Conservation (phyloP, 768 basidiomycete species). For the Tricholoma terreum region DNA sequence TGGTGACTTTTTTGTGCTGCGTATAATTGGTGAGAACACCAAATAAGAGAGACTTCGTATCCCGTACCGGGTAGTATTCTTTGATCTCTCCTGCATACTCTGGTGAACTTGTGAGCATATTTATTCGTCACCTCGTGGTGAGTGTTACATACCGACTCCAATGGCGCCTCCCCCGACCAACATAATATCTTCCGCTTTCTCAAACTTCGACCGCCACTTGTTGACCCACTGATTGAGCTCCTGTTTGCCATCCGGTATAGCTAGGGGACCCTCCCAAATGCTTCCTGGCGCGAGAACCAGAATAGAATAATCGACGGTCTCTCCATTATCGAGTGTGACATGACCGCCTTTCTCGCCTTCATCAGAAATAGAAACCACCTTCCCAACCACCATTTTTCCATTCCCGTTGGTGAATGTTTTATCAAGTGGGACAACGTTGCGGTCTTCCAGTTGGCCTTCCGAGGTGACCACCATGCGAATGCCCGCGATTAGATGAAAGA, state of each 20-base stretch:
- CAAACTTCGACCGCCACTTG: constrained; percentile 32
- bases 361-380: constrained; percentile 30
- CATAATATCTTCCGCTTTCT: constrained; percentile 41
- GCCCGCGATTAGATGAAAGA: constrained; percentile 46
- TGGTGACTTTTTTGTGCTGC: constrained; percentile 52
- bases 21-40: constrained; percentile 4
- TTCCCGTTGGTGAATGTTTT: constrained; percentile 44
- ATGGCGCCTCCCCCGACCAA: constrained; percentile 58
- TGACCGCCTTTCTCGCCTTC: constrained; percentile 36
- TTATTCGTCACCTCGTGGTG: not conserved
- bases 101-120: constrained; percentile 9
- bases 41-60: constrained; percentile 10
- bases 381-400: constrained; percentile 42
- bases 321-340: constrained; percentile 49
- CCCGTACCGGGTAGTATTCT: constrained; percentile 36
- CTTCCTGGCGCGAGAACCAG: constrained; percentile 63
- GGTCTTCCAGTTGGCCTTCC: constrained; percentile 41
- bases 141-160: constrained; percentile 37
- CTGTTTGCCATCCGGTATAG: constrained; percentile 36
- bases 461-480: constrained; percentile 52
- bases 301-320: constrained; percentile 47
- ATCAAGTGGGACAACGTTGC: constrained; percentile 49
- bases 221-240: constrained; percentile 24
- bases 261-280: constrained; percentile 48
- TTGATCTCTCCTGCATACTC: constrained; percentile 44